Percentiles rank a stretch among this genome's conserved stretches.
Conservation (phyloP, 1,284 basidiomycete genomes). For the Apiotrichum sp. region DNA sequence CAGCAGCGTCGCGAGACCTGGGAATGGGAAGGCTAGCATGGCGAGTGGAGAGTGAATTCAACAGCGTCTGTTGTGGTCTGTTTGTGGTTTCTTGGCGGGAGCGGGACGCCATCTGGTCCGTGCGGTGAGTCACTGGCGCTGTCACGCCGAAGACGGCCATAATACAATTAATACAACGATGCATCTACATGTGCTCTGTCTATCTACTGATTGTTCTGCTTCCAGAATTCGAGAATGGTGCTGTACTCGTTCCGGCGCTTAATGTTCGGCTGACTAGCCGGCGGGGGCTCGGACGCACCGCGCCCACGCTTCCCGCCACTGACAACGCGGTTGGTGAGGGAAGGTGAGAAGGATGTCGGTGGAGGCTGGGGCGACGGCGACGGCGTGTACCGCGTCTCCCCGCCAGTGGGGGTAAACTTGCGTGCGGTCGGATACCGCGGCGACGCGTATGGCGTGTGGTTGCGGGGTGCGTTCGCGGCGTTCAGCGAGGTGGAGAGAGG, state of each 20-base stretch:
- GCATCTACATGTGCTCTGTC: neutral
- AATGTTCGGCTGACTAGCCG: neutral
- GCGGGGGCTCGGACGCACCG: neutral
- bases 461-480: neutral
- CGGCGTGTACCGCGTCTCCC: neutral
- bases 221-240: constrained; percentile 1
- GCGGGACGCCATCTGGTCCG: too few relatives aligned
- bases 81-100: too few relatives aligned
- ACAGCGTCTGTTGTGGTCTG: too few relatives aligned
- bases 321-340: neutral
- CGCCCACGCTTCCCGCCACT: neutral
- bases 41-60: too few relatives aligned
- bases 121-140: too few relatives aligned
- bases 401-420: neutral
- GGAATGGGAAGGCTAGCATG: too few relatives aligned
- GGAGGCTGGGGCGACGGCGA: neutral
- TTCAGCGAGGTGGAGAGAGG: neutral
- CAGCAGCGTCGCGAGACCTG: too few relatives aligned
- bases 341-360: neutral
- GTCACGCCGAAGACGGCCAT: too few relatives aligned
- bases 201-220: neutral
- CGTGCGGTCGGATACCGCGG: neutral
- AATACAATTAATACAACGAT: too few relatives aligned
- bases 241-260: constrained; percentile 1
- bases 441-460: neutral